Evolutionary conservation across 78 protist species (phyloP), one percentile per base, ranked within the genome.

Genomic region (Cavenderia fasciculata): DNA sequence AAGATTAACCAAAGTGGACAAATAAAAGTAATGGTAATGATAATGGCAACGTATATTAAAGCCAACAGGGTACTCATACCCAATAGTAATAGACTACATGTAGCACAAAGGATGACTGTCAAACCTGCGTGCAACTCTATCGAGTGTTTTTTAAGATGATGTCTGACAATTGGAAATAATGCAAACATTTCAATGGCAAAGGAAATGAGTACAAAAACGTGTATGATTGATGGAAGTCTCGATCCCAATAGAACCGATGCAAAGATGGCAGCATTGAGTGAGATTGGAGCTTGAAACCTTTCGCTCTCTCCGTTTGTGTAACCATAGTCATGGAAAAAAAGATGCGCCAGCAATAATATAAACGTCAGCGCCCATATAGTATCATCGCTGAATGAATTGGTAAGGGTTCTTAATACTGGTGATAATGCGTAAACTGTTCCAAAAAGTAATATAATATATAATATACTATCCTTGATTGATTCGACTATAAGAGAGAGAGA

Each of bases 251-350:
- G 77, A 2, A 94, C 96, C 16, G 96, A 86, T 43, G 94, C 94
- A 47, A 94, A 94, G 18, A 87, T 89, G 19, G 96, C 96, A 12
- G 96, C 94, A 72, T 94, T 94, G 27, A 94, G 57, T 21, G 96
- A 94, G 10, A 87, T 51, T 4, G 94, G 94, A 52, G 93, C 94
- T 31, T 65, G 59, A 34, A 87, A 87, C 41, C 65, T 65, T 18
- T 34, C 21, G 12, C 79, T 31, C 54, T 68, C 84, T 21, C 61
- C 70, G 71, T 93, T 88, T 25, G 92, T 70, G 25, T 69, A 93
- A 11, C 86, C 86, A 63, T 93, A 93, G 38, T 93, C 96, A 27
- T 93, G 96, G 29, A 86, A 59, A 66, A 89, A 70, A 40, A 94
- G 29, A 43, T 88, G 94, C 2, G 87, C 87, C 56, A 73, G 54